phyloP scores from a whole-genome alignment of 2,329 filamentous ascomycete species.

The Colletotrichum kahawae region DNA sequence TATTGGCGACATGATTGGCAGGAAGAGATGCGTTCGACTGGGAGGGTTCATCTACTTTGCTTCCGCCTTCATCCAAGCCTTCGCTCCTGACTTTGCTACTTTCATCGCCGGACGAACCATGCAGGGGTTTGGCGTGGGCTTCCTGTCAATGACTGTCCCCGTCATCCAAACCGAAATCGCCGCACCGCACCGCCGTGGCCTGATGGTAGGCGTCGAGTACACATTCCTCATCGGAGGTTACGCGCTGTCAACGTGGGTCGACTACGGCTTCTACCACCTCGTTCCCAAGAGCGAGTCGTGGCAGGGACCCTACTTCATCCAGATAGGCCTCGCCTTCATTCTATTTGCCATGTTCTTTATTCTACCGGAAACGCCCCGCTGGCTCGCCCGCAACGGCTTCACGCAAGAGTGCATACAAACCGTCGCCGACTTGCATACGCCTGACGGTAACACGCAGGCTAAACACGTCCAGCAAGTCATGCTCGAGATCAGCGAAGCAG shows the following conservation, averaged over 20 bases:
- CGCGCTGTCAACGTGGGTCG: not conserved
- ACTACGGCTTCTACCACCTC: not conserved
- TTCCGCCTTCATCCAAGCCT: not conserved
- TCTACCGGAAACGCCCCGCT: not conserved
- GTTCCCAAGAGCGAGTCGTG: not conserved
- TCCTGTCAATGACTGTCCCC: not conserved
- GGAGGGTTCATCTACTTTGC: not conserved
- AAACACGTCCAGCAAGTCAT: not conserved
- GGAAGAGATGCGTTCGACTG: not conserved
- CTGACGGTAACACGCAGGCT: not conserved
- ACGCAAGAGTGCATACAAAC: not conserved
- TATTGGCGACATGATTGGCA: not conserved
- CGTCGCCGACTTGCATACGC: not conserved
- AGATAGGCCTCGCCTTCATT: not conserved
- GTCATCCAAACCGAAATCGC: not conserved
- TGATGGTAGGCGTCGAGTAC: not conserved
- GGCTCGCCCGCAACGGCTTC: not conserved
- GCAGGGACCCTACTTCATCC: not conserved
- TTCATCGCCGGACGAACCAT: not conserved
- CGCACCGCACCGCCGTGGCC: not conserved
- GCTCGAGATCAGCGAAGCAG: not conserved
- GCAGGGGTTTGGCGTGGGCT: not conserved
- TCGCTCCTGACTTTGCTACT: not conserved
- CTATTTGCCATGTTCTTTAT: not conserved
- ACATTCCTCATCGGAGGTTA: not conserved